Percentiles rank a stretch among this genome's conserved stretches.
These are phyloP conservation scores for Trichoderma cornu-damae DNA, from an alignment of 2,329 filamentous ascomycete genomes.

Conservation along the genomic window DNA sequence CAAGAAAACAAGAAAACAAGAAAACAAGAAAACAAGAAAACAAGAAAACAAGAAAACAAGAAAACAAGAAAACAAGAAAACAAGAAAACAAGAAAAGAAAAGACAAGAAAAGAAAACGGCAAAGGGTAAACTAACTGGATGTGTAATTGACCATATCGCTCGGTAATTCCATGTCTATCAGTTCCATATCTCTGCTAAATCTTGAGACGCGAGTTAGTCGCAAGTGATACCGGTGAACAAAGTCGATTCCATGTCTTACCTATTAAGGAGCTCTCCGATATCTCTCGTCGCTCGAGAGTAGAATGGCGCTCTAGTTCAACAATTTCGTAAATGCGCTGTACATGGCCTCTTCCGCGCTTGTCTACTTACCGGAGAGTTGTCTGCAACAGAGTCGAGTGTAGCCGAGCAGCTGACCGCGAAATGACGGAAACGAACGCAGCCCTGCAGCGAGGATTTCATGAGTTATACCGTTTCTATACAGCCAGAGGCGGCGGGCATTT, in stretches of 20 bases:
- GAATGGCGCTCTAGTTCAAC: slow-evolving; percentile 2
- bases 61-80: too few species aligned
- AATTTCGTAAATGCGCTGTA: background rate
- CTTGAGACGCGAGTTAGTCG: background rate
- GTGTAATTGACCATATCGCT: slow-evolving; percentile 10
- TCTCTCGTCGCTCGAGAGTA: slow-evolving; percentile 6
- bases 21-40: too few species aligned
- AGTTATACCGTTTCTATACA: background rate
- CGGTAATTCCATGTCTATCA: slow-evolving; percentile 18
- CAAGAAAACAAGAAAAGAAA: too few species aligned
- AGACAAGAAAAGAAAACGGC: too few species aligned
- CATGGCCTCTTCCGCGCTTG: too few species aligned
- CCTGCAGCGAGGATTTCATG: background rate
- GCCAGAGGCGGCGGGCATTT: background rate
- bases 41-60: too few species aligned
- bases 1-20: too few species aligned
- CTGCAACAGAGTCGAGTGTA: slow-evolving; percentile 1
- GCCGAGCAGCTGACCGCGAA: background rate
- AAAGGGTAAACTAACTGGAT: background rate
- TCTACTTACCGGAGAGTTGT: slow-evolving; percentile 7
- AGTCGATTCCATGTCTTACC: background rate
- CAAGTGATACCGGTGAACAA: background rate
- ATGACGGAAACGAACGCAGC: slow-evolving; percentile 11
- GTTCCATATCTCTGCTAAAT: slow-evolving; percentile 19
- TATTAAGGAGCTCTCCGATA: slow-evolving; percentile 10